A percentile compares a stretch with the other conserved stretches of the same genome.
phyloP scores from a whole-genome alignment of 306 rosid species.

The Sindora glabra region DNA sequence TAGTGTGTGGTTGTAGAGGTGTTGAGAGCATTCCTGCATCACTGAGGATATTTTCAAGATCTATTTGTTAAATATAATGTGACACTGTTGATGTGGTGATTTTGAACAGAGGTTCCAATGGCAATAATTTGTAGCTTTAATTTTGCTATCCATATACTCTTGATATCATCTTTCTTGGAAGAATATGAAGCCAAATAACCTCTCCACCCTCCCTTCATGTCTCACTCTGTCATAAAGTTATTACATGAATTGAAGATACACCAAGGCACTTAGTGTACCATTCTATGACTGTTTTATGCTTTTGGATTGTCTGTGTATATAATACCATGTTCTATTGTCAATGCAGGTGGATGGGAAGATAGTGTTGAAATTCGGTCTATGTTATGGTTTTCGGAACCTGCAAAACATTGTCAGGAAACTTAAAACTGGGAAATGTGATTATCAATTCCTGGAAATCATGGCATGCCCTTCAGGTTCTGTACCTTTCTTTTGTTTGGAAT shows the following conservation, averaged over 20 bases:
- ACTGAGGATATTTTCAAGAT: background rate
- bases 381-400: conserved; percentile 92
- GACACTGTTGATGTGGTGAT: background rate
- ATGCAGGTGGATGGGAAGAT: conserved; percentile 76
- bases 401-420: conserved; percentile 82
- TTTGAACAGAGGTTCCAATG: background rate
- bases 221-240: too few relatives aligned
- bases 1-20: conserved; percentile 1
- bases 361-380: conserved; percentile 67
- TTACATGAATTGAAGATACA: background rate
- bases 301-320: too few relatives aligned
- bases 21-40: background rate
- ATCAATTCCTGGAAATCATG: conserved; percentile 89
- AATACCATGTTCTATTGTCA: conserved; percentile 4
- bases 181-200: too few relatives aligned
- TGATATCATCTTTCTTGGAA: too few relatives aligned
- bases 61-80: background rate
- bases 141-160: too few relatives aligned
- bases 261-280: background rate
- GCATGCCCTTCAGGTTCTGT: conserved; percentile 91
- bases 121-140: too few relatives aligned
- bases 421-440: conserved; percentile 72
- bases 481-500: background rate
- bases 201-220: too few relatives aligned
- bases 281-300: background rate